Percentiles rank a stretch among this genome's conserved stretches.
phyloP scores from a whole-genome alignment of 2,329 filamentous ascomycete genomes.

The Ophiostoma fasciatum region DNA sequence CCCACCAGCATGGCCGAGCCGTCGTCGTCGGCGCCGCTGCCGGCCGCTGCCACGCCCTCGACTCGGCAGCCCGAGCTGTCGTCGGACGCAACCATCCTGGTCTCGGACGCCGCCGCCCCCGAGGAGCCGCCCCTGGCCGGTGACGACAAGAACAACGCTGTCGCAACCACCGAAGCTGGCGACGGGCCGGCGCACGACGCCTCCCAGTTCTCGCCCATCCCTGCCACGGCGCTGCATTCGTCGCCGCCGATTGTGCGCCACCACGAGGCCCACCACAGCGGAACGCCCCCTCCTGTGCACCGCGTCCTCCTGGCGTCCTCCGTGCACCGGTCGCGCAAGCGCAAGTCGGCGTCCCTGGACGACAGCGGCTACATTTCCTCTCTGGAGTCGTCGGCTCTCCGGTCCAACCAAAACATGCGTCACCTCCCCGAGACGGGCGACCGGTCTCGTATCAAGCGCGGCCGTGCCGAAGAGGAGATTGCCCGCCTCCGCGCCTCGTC shows the following conservation, averaged over 20 bases:
- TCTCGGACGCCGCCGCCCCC: slow-evolving; percentile 38
- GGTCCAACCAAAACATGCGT: slow-evolving; percentile 49
- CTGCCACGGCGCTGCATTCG: slow-evolving; percentile 59
- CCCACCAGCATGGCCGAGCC: slow-evolving; percentile 14
- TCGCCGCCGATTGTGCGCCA: slow-evolving; percentile 68
- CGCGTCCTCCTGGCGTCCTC: slow-evolving; percentile 36
- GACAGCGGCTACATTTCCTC: slow-evolving; percentile 98
- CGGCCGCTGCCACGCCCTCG: slow-evolving; percentile 7
- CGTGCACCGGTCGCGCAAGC: slow-evolving; percentile 53
- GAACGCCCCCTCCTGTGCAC: slow-evolving; percentile 60
- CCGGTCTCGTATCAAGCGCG: slow-evolving; percentile 68
- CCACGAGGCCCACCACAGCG: slow-evolving; percentile 43
- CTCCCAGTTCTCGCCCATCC: slow-evolving; percentile 56
- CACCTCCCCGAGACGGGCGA: slow-evolving; percentile 58
- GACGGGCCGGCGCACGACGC: slow-evolving; percentile 23
- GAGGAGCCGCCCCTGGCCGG: slow-evolving; percentile 3
- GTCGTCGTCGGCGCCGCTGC: background rate
- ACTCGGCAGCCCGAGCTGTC: slow-evolving; percentile 40
- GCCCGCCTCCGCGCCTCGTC: slow-evolving; percentile 82
- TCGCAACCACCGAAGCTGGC: background rate
- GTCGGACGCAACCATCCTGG: slow-evolving; percentile 63
- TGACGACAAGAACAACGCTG: slow-evolving; percentile 2
- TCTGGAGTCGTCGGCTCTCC: slow-evolving; percentile 75
- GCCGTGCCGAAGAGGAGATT: slow-evolving; percentile 91
- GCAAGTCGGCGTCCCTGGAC: slow-evolving; percentile 64